phyloP scores from a whole-genome alignment of 768 basidiomycete species.

The Galerina marginata region DNA sequence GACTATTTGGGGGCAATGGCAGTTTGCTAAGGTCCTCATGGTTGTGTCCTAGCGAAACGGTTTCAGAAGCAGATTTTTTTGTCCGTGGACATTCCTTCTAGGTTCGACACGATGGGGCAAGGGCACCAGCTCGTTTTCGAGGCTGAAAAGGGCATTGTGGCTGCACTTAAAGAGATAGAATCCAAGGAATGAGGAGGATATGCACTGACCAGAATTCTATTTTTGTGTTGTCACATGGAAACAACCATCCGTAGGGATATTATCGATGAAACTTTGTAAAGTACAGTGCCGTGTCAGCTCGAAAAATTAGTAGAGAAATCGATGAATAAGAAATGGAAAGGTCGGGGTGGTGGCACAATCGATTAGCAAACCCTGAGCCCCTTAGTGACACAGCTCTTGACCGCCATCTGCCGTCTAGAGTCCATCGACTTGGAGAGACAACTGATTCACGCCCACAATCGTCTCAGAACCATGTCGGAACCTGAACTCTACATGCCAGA shows the following conservation, averaged over 20 bases:
- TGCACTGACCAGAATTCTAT: background rate
- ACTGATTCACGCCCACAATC: slow-evolving; percentile 20
- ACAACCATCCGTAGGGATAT: background rate
- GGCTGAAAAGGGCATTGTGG: slow-evolving; percentile 67
- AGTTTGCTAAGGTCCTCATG: slow-evolving; percentile 14
- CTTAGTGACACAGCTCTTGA: slow-evolving; percentile 31
- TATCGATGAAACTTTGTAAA: too few species aligned
- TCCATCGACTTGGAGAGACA: slow-evolving; percentile 12
- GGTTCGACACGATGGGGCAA: slow-evolving; percentile 50
- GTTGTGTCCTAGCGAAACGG: slow-evolving; percentile 55
- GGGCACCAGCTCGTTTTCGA: slow-evolving; percentile 54
- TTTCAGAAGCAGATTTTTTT: slow-evolving; percentile 74
- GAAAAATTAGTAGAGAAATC: slow-evolving; percentile 3
- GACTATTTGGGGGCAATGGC: slow-evolving; percentile 8
- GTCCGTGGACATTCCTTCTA: slow-evolving; percentile 60
- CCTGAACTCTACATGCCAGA: slow-evolving; percentile 78
- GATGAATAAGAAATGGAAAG: slow-evolving; percentile 19
- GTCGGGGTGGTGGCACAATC: slow-evolving; percentile 8
- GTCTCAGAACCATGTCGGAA: slow-evolving; percentile 64
- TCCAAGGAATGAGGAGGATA: too few species aligned
- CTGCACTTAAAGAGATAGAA: slow-evolving; percentile 43
- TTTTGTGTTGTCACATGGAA: slow-evolving; percentile 24
- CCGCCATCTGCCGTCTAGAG: slow-evolving; percentile 27
- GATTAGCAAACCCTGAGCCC: slow-evolving; percentile 34
- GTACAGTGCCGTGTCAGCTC: too few species aligned